phyloP scores from a whole-genome alignment of 2,329 filamentous ascomycete genomes.

The Microdochium trichocladiopsis region DNA sequence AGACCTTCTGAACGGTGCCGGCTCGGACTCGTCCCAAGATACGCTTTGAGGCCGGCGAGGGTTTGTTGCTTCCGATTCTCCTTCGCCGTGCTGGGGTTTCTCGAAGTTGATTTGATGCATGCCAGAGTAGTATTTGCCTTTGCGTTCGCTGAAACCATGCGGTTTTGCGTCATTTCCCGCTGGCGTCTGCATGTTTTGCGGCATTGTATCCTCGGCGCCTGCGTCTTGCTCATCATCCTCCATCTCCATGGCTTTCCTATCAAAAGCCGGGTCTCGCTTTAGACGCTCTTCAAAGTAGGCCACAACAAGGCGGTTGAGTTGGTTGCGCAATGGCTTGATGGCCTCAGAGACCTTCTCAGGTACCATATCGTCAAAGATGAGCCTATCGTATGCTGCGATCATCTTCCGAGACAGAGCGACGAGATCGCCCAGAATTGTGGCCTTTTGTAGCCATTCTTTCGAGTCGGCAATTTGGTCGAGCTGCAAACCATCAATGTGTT shows the following conservation, averaged over 20 bases:
- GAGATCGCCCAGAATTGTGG: constrained; percentile 7
- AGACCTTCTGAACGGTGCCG: background rate
- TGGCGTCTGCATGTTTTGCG: background rate
- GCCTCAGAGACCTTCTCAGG: constrained; percentile 4
- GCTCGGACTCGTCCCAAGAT: background rate
- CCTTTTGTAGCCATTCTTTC: constrained; percentile 6
- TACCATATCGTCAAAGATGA: constrained; percentile 10
- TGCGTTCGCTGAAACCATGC: background rate
- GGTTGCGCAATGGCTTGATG: constrained; percentile 11
- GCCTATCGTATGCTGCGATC: constrained; percentile 16
- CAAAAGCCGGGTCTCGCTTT: constrained; percentile 7
- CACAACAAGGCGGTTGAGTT: constrained; percentile 14
- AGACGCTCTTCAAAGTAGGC: constrained; percentile 12
- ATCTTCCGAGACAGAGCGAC: constrained; percentile 20
- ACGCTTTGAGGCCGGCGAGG: too few species aligned
- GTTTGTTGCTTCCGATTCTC: background rate
- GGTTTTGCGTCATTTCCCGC: background rate
- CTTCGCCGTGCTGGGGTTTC: background rate
- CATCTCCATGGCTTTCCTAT: background rate
- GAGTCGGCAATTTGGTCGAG: background rate
- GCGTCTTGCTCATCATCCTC: background rate
- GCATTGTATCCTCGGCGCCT: background rate
- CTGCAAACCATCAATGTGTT: constrained; percentile 5
- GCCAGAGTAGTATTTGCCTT: background rate
- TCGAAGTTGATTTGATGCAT: background rate